These are phyloP conservation scores for Pholiota molesta DNA, from an alignment of 768 basidiomycete species.

Conservation along the genomic window DNA sequence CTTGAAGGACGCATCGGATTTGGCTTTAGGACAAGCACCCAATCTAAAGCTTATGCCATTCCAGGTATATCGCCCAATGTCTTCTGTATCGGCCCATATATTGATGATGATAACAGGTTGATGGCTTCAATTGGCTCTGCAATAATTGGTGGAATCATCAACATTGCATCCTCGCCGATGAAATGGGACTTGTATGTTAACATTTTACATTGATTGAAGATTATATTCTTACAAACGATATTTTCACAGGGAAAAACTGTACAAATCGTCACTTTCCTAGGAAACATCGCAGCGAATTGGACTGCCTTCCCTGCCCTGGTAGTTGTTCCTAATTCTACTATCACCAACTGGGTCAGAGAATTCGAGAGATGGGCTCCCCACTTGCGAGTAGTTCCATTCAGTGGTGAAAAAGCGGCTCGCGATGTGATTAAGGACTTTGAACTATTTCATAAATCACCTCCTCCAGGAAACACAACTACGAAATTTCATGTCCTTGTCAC, in stretches of 20 bases:
- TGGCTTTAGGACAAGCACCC: constrained; percentile 67
- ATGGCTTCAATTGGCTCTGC: constrained; percentile 84
- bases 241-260: constrained; percentile 81
- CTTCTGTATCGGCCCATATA: not conserved
- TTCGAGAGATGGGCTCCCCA: constrained; percentile 85
- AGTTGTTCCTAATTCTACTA: constrained; percentile 95
- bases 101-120: constrained; percentile 47
- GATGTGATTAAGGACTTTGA: constrained; percentile 85
- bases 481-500: constrained; percentile 92
- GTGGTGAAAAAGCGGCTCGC: constrained; percentile 78
- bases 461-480: constrained; percentile 46
- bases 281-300: constrained; percentile 56
- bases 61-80: constrained; percentile 52
- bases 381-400: constrained; percentile 81
- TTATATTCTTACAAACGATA: not conserved
- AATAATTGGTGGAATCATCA: constrained; percentile 89
- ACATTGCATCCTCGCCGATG: constrained; percentile 91
- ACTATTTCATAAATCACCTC: constrained; percentile 59
- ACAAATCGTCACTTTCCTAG: constrained; percentile 86
- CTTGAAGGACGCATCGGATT: constrained; percentile 55
- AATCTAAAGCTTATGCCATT: constrained; percentile 82
- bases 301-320: constrained; percentile 80
- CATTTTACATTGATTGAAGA: not conserved
- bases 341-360: constrained; percentile 95
- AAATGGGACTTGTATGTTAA: constrained; percentile 84